A percentile compares a stretch with the other conserved stretches of the same genome.
phyloP scores from a whole-genome alignment of 768 basidiomycete species.

The Tulasnella sp. region DNA sequence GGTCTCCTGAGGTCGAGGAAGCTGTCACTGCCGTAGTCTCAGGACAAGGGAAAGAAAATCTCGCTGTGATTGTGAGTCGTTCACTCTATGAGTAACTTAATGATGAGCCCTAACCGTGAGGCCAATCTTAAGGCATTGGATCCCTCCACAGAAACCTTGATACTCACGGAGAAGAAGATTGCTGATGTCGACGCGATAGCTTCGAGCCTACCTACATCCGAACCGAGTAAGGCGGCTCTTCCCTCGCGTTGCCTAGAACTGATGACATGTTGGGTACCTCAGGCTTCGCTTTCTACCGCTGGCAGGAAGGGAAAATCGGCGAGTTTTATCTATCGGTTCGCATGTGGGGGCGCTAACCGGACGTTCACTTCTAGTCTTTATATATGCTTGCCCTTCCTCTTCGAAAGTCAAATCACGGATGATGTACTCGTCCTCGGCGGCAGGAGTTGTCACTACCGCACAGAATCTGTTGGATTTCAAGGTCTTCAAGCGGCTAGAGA shows the following conservation, averaged over 20 bases:
- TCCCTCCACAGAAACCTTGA: conserved; percentile 47
- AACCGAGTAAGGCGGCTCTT: conserved; percentile 46
- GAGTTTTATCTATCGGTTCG: not conserved
- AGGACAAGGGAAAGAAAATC: conserved; percentile 34
- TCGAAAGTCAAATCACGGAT: conserved; percentile 81
- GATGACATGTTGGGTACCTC: not conserved
- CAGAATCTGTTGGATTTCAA: conserved; percentile 38
- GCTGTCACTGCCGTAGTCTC: conserved; percentile 51
- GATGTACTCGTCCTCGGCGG: conserved; percentile 71
- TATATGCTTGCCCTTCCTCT: conserved; percentile 78
- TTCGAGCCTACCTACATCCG: conserved; percentile 40
- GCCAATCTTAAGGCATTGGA: conserved; percentile 54
- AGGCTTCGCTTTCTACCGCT: conserved; percentile 12
- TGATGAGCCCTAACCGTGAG: not conserved
- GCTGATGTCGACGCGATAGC: conserved; percentile 37
- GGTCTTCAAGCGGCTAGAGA: conserved; percentile 33
- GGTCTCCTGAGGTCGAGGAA: conserved; percentile 53
- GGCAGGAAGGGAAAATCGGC: conserved; percentile 7
- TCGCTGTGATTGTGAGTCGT: conserved; percentile 55
- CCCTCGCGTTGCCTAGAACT: not conserved
- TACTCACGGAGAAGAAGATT: conserved; percentile 35
- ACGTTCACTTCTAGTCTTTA: conserved; percentile 49
- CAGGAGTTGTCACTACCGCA: conserved; percentile 45
- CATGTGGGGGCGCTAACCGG: not conserved
- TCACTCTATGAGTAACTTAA: not conserved